Percentiles rank a stretch among this genome's conserved stretches.
These are phyloP conservation scores for Candida sp. DNA, from an alignment of 1,139 yeast species.

Conservation along the genomic window DNA sequence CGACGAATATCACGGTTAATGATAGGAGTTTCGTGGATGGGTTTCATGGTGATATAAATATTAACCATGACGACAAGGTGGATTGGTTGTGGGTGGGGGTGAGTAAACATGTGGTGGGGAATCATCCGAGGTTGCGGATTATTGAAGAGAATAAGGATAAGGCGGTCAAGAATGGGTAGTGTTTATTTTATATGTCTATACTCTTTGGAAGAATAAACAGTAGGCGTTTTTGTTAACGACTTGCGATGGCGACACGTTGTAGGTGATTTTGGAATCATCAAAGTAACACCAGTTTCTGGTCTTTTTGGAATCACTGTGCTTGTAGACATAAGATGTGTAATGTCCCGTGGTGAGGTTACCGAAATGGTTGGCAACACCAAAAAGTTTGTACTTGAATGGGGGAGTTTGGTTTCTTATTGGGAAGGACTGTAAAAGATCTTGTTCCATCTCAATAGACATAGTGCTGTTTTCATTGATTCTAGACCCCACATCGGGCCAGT, in stretches of 20 bases:
- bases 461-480: constrained; percentile 21
- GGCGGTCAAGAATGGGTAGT: constrained; percentile 1
- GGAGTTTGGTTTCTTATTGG: constrained; percentile 79
- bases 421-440: constrained; percentile 48
- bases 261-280: constrained; percentile 69
- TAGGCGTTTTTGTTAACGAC: constrained; percentile 72
- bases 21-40: constrained; percentile 86
- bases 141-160: constrained; percentile 21
- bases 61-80: constrained; percentile 54
- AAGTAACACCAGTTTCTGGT: constrained; percentile 71
- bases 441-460: constrained; percentile 32
- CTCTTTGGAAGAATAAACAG: constrained; percentile 67
- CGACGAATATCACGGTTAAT: constrained; percentile 80
- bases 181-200: constrained; percentile 17
- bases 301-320: constrained; percentile 41
- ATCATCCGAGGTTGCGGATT: constrained; percentile 46
- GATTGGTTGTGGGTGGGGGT: constrained; percentile 82
- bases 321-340: constrained; percentile 84
- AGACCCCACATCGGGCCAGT: constrained; percentile 70
- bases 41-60: constrained; percentile 65
- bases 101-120: constrained; percentile 57
- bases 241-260: constrained; percentile 40
- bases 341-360: constrained; percentile 90
- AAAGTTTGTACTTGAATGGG: constrained; percentile 79
- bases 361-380: constrained; percentile 88